A percentile compares a stretch with the other conserved stretches of the same genome.
phyloP scores from a whole-genome alignment of 2,329 filamentous ascomycete species.

The Laburnicola sp. region DNA sequence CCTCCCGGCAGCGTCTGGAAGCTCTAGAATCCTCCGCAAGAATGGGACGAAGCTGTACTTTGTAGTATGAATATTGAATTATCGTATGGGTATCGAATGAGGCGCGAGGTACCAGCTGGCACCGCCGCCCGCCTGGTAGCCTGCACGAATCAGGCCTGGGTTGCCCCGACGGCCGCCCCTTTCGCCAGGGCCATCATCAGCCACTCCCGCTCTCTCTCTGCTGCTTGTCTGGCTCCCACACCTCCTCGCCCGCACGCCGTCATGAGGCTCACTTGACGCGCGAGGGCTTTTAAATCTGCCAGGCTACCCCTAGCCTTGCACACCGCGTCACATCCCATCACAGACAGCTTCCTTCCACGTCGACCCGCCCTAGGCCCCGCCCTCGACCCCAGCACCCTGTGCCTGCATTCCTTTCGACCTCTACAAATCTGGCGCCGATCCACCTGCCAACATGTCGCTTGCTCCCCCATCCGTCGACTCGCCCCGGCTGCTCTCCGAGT shows the following conservation, averaged over 20 bases:
- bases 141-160: conserved; percentile 20
- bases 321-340: conserved; percentile 9
- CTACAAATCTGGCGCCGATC: conserved; percentile 19
- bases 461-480: conserved; percentile 29
- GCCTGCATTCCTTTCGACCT: conserved; percentile 2
- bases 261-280: conserved; percentile 27
- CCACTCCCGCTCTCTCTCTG: conserved; percentile 31
- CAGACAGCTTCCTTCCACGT: conserved; percentile 6
- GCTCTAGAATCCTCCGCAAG: conserved; percentile 2
- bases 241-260: background rate
- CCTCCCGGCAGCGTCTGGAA: conserved; percentile 11
- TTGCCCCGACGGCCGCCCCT: conserved; percentile 16
- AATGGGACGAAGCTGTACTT: background rate
- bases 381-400: conserved; percentile 7
- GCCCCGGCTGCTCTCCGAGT: conserved; percentile 33
- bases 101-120: conserved; percentile 12
- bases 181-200: conserved; percentile 17
- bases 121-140: conserved; percentile 1
- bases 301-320: conserved; percentile 23
- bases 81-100: background rate
- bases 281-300: conserved; percentile 28
- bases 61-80: background rate
- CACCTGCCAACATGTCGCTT: conserved; percentile 25
- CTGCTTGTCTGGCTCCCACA: background rate
- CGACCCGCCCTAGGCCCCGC: background rate